These are phyloP conservation scores for Batrachochytrium dendrobatidis DNA, from an alignment of 371 early-diverging fungal species.

Conservation along the genomic window DNA sequence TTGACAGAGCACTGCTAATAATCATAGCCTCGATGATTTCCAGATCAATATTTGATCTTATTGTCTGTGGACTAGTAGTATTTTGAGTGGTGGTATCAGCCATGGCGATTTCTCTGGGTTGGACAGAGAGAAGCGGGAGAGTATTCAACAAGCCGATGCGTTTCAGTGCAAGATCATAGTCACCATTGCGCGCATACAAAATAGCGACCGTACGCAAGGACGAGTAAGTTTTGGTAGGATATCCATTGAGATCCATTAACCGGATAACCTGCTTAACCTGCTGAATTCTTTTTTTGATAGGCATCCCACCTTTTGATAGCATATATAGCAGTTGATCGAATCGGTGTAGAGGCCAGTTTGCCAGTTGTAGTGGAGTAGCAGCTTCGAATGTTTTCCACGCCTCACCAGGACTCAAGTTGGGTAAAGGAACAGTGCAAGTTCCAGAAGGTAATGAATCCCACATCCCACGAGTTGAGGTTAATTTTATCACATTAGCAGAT, in stretches of 20 bases:
- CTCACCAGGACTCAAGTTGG: no score
- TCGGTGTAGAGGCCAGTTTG: not conserved
- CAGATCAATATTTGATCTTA: not conserved
- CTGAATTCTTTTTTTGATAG: not conserved
- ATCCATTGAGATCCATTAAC: not conserved
- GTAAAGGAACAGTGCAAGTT: no score
- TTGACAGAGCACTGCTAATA: not conserved
- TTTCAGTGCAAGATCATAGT: not conserved
- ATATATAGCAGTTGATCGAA: not conserved
- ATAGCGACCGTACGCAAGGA: not conserved
- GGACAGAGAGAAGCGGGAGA: constrained; percentile 1
- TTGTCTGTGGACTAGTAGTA: not conserved
- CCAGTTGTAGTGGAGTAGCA: no score
- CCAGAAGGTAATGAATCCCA: no score
- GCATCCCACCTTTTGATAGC: not conserved
- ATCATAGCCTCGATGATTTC: not conserved
- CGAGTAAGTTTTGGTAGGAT: not conserved
- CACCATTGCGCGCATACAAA: not conserved
- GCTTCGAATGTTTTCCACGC: no score
- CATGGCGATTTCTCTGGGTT: no score
- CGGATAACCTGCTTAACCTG: not conserved
- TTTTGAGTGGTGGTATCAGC: not conserved
- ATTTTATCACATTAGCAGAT: no score
- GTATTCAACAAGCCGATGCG: not conserved
- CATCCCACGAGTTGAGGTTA: no score